Percentiles rank a stretch among this genome's conserved stretches.
Evolutionary conservation across 169 alveolate species (phyloP).

Genomic region (Plasmodium coatneyi): DNA sequence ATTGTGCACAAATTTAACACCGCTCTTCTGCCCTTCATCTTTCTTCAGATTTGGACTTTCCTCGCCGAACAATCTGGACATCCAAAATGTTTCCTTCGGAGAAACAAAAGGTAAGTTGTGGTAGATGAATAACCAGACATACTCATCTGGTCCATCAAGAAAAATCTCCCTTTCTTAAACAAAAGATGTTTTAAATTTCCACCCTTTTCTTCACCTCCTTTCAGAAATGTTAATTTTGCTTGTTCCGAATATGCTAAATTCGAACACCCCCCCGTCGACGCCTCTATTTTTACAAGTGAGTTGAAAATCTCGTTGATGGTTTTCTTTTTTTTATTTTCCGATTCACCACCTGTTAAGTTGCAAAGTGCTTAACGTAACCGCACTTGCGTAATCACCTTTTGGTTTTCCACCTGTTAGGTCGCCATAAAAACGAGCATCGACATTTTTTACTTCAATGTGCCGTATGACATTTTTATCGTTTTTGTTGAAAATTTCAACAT

Average conservation of each 20-base stretch:
- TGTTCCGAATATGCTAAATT: slow-evolving; percentile 71
- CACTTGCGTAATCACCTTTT: neutral
- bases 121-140: neutral
- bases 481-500: slow-evolving; percentile 69
- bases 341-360: neutral
- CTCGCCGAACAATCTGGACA: slow-evolving; percentile 42
- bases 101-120: slow-evolving; percentile 48
- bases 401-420: slow-evolving; percentile 38
- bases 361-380: neutral
- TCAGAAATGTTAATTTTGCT: slow-evolving; percentile 60
- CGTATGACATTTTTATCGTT: slow-evolving; percentile 78
- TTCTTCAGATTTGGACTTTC: slow-evolving; percentile 53
- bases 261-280: slow-evolving; percentile 77
- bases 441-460: slow-evolving; percentile 78
- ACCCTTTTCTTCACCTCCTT: neutral
- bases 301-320: neutral
- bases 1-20: neutral
- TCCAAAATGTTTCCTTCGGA: slow-evolving; percentile 44
- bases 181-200: neutral
- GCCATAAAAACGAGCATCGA: slow-evolving; percentile 80
- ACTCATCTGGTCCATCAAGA: neutral
- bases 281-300: slow-evolving; percentile 77
- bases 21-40: neutral
- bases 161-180: neutral
- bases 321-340: neutral